phyloP scores from a whole-genome alignment of 805 yeast genomes.

The Hanseniaspora occidentalis region DNA sequence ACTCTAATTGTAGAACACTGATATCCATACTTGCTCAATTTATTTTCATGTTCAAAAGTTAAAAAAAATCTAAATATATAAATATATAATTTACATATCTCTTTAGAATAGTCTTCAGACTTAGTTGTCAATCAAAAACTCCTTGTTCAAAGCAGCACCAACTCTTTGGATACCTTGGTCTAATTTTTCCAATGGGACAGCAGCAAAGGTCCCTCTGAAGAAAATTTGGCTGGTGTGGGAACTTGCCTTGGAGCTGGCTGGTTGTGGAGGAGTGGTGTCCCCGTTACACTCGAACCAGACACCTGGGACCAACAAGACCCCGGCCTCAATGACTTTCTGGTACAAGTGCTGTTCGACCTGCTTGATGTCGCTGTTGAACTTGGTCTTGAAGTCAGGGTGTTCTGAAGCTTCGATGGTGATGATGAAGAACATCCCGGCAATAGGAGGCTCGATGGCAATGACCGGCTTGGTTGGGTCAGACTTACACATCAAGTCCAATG shows the following conservation, averaged over 20 bases:
- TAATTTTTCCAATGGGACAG: constrained; percentile 59
- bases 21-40: no score
- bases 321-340: constrained; percentile 45
- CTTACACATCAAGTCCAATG: constrained; percentile 22
- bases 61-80: no score
- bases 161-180: constrained; percentile 52
- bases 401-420: constrained; percentile 59
- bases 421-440: constrained; percentile 83
- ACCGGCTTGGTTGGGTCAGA: constrained; percentile 13
- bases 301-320: constrained; percentile 70
- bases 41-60: no score
- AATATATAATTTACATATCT: no score
- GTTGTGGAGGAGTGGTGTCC: constrained; percentile 47
- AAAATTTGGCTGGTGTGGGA: constrained; percentile 31
- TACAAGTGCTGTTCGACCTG: constrained; percentile 54
- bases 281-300: constrained; percentile 61
- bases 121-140: no score
- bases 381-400: constrained; percentile 62
- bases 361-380: constrained; percentile 42
- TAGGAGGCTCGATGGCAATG: constrained; percentile 42
- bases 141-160: constrained; percentile 48
- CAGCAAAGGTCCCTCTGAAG: constrained; percentile 84
- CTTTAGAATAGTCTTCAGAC: no score
- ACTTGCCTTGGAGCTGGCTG: no score
- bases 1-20: no score